Base-by-base conservation (phyloP, 1,139 yeast species). In the Blastobotrys arbuscula region DNA sequence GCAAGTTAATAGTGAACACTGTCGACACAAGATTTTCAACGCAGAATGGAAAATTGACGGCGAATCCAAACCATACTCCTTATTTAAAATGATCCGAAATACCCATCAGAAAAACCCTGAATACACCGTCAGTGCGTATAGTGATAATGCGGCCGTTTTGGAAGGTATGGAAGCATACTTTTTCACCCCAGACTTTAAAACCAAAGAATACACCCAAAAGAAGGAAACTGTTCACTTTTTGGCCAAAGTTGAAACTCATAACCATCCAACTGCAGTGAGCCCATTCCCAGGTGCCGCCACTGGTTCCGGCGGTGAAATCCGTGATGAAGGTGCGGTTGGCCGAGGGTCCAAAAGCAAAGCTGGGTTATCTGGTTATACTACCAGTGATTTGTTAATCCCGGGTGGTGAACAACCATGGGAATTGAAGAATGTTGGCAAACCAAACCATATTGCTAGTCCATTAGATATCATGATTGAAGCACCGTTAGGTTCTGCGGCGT, bases 201-300 rank as follows among this genome's bases (percentile, higher is more conserved):
- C 87, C 39, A 79, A 84, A 60, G 77, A 77, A 59, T 92, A 97
- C 95, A 70, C 72, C 40, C 75, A 92, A 18, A 77, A 73, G 53
- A 77, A 78, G 56, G 98, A 94, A 70, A 74, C 73, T 48, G 95
- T 92, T 23, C 94, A 92, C 58, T 87, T 95, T 63, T 74, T 94
- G 58, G 86, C 90, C 58, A 94, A 94, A 67, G 98, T 94, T 46
- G 99, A 94, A 71, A 94, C 99, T 30, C 99, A 94, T 68, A 94
- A 94, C 71, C 99, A 94, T 67, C 99, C 99, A 48, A 94, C 99
- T 35, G 98, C 98, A 0, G 97, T 94, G 12, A 90, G 97, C 26
- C 99, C 99, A 33, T 94, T 87, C 70, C 92, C 98, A 4, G 99
- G 99, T 69, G 99, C 99, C 35, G 96, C 99, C 35, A 94, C 99